Percentiles rank a stretch among this genome's conserved stretches.
These are phyloP conservation scores for Trichoderma atrobrunneum DNA, from an alignment of 2,329 filamentous ascomycete genomes.

Conservation along the genomic window DNA sequence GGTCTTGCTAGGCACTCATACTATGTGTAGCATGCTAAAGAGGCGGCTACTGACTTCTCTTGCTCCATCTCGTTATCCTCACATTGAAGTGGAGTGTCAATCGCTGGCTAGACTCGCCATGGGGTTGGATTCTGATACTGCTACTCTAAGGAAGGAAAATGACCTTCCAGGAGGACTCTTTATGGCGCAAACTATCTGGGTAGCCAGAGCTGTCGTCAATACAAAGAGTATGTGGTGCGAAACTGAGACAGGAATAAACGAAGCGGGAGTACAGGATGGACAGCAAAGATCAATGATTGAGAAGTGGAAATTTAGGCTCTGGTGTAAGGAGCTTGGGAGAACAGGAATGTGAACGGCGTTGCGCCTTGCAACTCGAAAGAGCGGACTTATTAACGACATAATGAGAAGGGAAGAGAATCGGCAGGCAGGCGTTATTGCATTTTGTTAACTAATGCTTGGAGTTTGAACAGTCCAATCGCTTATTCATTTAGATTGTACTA, in stretches of 20 bases:
- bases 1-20: background rate
- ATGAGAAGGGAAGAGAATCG: background rate
- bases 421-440: background rate
- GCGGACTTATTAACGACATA: background rate
- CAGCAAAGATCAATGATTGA: background rate
- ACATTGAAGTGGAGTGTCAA: background rate
- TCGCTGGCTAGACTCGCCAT: background rate
- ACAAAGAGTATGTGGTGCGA: background rate
- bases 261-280: no score
- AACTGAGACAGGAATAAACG: background rate
- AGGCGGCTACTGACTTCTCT: background rate
- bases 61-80: background rate
- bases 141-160: background rate
- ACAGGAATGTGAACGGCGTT: background rate
- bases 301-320: background rate
- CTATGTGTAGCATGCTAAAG: background rate
- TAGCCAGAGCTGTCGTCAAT: background rate
- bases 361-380: background rate
- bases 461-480: background rate
- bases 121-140: background rate
- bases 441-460: background rate
- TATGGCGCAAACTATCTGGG: constrained; percentile 2
- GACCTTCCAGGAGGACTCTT: background rate
- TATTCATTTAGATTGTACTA: background rate
- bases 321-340: constrained; percentile 1